A percentile compares a stretch with the other conserved stretches of the same genome.
These are phyloP conservation scores for Protea cynaroides DNA, from an alignment of 164 flowering plant species.

Conservation along the genomic window DNA sequence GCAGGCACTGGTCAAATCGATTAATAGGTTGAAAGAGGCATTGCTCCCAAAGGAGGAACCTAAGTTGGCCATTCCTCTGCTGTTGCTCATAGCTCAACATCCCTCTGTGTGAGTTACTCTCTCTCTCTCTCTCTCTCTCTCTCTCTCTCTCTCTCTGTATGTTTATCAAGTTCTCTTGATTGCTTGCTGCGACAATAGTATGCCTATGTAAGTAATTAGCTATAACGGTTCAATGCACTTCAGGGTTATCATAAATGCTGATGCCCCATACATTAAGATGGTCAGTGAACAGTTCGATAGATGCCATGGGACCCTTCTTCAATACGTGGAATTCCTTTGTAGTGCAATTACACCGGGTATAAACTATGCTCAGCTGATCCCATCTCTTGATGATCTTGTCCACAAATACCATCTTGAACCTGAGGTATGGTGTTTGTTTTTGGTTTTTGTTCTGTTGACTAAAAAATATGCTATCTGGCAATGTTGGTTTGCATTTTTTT, in stretches of 20 bases:
- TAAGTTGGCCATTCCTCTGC: conserved; percentile 85
- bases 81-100: conserved; percentile 90
- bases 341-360: conserved; percentile 70
- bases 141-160: neutral
- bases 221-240: conserved; percentile 15
- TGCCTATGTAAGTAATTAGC: neutral
- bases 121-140: neutral
- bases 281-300: conserved; percentile 96
- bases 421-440: conserved; percentile 45
- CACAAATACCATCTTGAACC: conserved; percentile 92
- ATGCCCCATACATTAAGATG: conserved; percentile 95
- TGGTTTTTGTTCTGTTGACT: neutral
- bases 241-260: conserved; percentile 88
- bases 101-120: conserved; percentile 75
- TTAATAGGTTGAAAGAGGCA: conserved; percentile 83
- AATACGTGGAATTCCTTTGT: conserved; percentile 86
- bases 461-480: too few relatives aligned
- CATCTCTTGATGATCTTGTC: conserved; percentile 77
- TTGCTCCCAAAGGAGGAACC: conserved; percentile 93
- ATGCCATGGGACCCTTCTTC: conserved; percentile 97
- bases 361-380: conserved; percentile 79
- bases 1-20: conserved; percentile 88
- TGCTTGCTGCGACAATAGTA: neutral
- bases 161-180: neutral
- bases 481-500: neutral